A percentile compares a stretch with the other conserved stretches of the same genome.
These are phyloP conservation scores for Neurospora intermedia DNA, from an alignment of 495 filamentous ascomycete genomes.

Conservation along the genomic window DNA sequence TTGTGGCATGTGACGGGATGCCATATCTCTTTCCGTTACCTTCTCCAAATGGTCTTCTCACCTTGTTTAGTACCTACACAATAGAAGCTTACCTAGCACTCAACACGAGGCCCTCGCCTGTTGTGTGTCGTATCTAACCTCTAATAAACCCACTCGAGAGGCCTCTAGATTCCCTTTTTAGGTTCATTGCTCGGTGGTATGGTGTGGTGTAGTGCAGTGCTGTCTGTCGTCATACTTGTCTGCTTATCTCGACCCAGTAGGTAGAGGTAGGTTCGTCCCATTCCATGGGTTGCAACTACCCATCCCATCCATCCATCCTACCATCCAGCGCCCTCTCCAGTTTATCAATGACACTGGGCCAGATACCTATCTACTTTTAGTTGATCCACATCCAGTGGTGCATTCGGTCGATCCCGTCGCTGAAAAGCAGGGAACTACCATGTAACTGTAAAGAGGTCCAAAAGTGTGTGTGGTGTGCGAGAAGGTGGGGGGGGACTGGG, in stretches of 20 bases:
- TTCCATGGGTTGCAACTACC: background rate
- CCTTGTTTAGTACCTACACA: background rate
- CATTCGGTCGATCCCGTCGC: background rate
- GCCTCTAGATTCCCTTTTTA: background rate
- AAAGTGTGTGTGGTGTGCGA: background rate
- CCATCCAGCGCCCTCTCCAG: too few relatives aligned
- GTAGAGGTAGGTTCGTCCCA: background rate
- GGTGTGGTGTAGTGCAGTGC: too few relatives aligned
- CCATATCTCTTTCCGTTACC: background rate
- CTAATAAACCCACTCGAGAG: background rate
- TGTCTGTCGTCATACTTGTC: background rate
- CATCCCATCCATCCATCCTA: background rate
- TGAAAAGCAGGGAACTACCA: background rate
- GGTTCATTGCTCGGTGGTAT: background rate
- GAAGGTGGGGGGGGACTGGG: background rate
- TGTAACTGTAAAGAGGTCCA: background rate
- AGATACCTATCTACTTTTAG: background rate
- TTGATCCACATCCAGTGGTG: background rate
- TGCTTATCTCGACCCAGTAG: background rate
- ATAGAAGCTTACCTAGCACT: background rate
- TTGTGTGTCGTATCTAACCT: background rate
- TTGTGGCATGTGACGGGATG: background rate
- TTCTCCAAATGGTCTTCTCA: background rate
- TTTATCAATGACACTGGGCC: too few relatives aligned
- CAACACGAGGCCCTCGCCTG: background rate